phyloP scores from a whole-genome alignment of 2,329 filamentous ascomycete species.

The Colletotrichum nymphaeae region DNA sequence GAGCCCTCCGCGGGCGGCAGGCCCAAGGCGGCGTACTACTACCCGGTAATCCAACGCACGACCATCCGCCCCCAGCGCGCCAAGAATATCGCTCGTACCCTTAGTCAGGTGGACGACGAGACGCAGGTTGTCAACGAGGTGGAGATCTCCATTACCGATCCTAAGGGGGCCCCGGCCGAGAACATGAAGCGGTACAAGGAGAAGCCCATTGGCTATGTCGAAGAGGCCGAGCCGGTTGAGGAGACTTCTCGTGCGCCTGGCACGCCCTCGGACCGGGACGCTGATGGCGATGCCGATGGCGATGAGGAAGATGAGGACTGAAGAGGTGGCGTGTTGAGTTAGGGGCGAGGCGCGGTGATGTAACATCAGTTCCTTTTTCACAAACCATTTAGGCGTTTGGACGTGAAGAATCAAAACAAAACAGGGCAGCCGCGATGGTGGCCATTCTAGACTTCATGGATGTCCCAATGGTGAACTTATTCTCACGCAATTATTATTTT shows the following conservation, averaged over 20 bases:
- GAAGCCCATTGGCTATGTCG: constrained; percentile 62
- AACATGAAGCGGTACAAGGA: constrained; percentile 64
- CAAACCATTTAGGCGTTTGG: neutral
- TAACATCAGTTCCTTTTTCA: neutral
- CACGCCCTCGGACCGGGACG: constrained; percentile 43
- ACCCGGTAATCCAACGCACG: constrained; percentile 74
- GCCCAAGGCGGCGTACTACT: constrained; percentile 73
- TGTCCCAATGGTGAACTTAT: neutral
- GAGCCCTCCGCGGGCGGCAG: constrained; percentile 51
- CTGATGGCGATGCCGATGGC: constrained; percentile 58
- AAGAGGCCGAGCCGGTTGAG: constrained; percentile 41
- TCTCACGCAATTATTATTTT: neutral
- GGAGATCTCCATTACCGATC: constrained; percentile 66
- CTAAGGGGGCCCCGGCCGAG: constrained; percentile 63
- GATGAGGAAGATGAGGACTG: constrained; percentile 55
- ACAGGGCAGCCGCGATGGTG: neutral
- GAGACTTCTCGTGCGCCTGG: constrained; percentile 15
- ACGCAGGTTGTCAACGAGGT: constrained; percentile 67
- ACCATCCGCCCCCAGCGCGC: constrained; percentile 71
- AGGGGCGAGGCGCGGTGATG: neutral
- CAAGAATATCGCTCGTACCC: constrained; percentile 70
- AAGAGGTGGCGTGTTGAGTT: neutral
- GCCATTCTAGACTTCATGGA: neutral
- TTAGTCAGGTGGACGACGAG: constrained; percentile 57
- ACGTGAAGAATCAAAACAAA: neutral